phyloP scores from a whole-genome alignment of 768 basidiomycete species.

The Galerina marginata region DNA sequence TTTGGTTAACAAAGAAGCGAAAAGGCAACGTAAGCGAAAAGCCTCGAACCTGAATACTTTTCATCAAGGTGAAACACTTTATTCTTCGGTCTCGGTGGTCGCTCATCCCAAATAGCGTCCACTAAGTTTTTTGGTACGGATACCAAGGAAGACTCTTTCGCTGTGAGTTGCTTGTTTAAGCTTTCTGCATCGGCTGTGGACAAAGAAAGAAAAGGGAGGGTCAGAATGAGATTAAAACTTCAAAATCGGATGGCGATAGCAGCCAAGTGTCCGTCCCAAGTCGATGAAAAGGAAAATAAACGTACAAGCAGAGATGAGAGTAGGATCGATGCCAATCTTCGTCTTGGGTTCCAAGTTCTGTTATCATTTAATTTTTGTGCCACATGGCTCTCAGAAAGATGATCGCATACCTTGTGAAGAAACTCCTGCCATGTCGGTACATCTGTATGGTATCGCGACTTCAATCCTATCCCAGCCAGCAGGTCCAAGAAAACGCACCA shows the following conservation, averaged over 20 bases:
- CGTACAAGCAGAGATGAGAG: slow-evolving; percentile 70
- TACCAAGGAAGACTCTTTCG: slow-evolving; percentile 65
- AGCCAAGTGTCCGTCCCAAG: background rate
- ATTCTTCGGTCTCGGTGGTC: slow-evolving; percentile 73
- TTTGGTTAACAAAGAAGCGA: background rate
- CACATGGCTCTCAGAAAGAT: background rate
- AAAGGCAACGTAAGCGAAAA: slow-evolving; percentile 11
- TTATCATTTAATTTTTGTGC: background rate
- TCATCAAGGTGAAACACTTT: slow-evolving; percentile 71
- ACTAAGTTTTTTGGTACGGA: slow-evolving; percentile 75
- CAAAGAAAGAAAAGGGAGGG: no score
- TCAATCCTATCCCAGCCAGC: no score
- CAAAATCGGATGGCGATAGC: no score
- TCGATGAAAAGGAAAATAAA: background rate
- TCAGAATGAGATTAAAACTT: no score
- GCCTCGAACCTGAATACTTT: slow-evolving; percentile 67
- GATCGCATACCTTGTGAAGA: slow-evolving; percentile 62
- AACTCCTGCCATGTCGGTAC: slow-evolving; percentile 93
- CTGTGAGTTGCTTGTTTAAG: slow-evolving; percentile 60
- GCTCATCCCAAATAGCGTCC: slow-evolving; percentile 78
- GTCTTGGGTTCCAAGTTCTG: slow-evolving; percentile 67
- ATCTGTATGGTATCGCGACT: slow-evolving; percentile 45
- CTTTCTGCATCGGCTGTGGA: slow-evolving; percentile 65
- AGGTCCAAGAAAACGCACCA: slow-evolving; percentile 43
- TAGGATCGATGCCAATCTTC: slow-evolving; percentile 84